phyloP scores from a whole-genome alignment of 805 yeast genomes.

The Teunomyces barrocoloradensis region DNA sequence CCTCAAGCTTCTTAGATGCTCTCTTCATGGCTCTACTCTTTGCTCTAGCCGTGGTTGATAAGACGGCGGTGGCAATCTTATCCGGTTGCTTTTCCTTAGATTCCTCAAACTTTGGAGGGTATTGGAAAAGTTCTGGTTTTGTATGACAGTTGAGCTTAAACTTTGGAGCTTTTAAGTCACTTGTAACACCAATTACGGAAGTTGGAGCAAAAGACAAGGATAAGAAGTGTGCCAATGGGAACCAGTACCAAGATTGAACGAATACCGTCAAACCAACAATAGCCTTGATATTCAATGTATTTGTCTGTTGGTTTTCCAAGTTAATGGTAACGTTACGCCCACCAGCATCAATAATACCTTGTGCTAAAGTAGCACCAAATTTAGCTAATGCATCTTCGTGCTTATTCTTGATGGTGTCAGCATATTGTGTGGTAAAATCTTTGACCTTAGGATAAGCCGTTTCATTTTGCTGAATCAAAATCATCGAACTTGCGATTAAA shows the following conservation, averaged over 20 bases:
- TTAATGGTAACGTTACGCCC: slow-evolving; percentile 96
- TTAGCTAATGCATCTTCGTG: slow-evolving; percentile 96
- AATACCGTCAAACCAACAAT: slow-evolving; percentile 90
- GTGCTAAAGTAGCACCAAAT: slow-evolving; percentile 95
- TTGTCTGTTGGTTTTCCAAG: slow-evolving; percentile 83
- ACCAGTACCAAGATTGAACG: slow-evolving; percentile 98
- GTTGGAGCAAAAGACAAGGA: slow-evolving; percentile 92
- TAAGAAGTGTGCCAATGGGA: slow-evolving; percentile 91
- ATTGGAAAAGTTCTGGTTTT: slow-evolving; percentile 74
- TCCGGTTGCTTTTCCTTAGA: slow-evolving; percentile 80
- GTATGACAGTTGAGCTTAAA: slow-evolving; percentile 79
- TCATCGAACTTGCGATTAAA: slow-evolving; percentile 86
- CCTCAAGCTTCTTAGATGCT: slow-evolving; percentile 49
- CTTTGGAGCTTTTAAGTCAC: slow-evolving; percentile 81
- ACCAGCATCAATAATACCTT: slow-evolving; percentile 98
- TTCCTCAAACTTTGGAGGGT: slow-evolving; percentile 86
- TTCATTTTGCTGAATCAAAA: slow-evolving; percentile 84
- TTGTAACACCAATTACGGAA: slow-evolving; percentile 76
- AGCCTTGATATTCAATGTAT: slow-evolving; percentile 85
- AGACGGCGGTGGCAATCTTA: slow-evolving; percentile 86
- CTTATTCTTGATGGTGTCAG: slow-evolving; percentile 76
- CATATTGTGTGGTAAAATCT: slow-evolving; percentile 68
- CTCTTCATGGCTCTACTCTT: slow-evolving; percentile 82
- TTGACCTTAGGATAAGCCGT: slow-evolving; percentile 76
- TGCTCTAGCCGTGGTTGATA: slow-evolving; percentile 93